A percentile compares a stretch with the other conserved stretches of the same genome.
These are phyloP conservation scores for Termitomyces eurrhizus DNA, from an alignment of 768 basidiomycete genomes.

Conservation along the genomic window DNA sequence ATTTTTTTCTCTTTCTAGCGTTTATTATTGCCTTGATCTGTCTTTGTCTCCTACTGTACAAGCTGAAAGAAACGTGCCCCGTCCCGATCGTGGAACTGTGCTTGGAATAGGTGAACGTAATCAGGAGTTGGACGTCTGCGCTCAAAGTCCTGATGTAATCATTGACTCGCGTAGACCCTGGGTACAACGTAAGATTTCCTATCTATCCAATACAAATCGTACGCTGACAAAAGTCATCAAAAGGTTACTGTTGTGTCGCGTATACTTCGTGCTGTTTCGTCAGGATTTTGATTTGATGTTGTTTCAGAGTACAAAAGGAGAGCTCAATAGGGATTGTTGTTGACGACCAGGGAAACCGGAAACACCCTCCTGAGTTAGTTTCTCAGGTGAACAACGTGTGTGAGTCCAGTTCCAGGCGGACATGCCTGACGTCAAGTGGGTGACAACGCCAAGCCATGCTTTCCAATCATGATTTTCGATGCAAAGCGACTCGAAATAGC, in stretches of 20 bases:
- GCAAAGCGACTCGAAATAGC: constrained; percentile 36
- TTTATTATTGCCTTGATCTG: constrained; percentile 61
- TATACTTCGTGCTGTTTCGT: constrained; percentile 8
- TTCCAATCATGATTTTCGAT: constrained; percentile 40
- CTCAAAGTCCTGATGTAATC: background rate
- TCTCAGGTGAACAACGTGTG: constrained; percentile 74
- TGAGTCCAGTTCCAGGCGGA: background rate
- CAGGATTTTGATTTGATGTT: background rate
- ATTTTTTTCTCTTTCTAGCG: constrained; percentile 41
- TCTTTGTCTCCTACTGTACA: constrained; percentile 53
- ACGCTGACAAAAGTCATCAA: background rate
- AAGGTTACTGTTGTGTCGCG: constrained; percentile 69
- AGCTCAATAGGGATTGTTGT: constrained; percentile 72
- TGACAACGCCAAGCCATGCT: constrained; percentile 13
- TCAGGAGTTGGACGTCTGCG: background rate
- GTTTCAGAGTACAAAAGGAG: constrained; percentile 43
- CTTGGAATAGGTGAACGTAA: constrained; percentile 67
- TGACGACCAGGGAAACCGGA: constrained; percentile 83
- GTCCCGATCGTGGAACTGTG: constrained; percentile 66
- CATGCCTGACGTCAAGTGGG: constrained; percentile 9
- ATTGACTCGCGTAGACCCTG: constrained; percentile 42
- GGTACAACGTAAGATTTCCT: constrained; percentile 60
- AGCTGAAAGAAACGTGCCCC: constrained; percentile 32
- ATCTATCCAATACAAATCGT: background rate
- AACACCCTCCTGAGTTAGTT: constrained; percentile 78